Evolutionary conservation across 176 grass and related monocot genomes (phyloP).

Genomic region (Avena atlantica): DNA sequence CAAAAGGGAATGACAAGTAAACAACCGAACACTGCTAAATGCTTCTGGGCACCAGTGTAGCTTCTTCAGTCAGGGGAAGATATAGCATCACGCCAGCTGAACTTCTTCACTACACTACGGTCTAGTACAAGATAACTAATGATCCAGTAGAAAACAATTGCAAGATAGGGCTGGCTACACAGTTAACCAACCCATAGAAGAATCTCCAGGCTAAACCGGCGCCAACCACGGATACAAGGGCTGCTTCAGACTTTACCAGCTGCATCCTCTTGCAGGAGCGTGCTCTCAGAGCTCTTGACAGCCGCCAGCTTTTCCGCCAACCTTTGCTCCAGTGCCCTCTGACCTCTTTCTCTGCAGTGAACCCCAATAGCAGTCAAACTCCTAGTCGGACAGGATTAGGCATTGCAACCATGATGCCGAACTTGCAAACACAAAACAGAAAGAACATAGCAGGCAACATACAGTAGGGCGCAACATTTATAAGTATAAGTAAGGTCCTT

Average conservation of each 20-base stretch:
- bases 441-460: not conserved
- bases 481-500: not conserved
- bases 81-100: not conserved
- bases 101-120: not conserved
- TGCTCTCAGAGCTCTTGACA: conserved; percentile 46
- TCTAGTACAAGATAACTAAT: not conserved
- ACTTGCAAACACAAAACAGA: not conserved
- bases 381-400: not conserved
- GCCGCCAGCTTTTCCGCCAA: conserved; percentile 81
- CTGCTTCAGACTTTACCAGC: conserved; percentile 70
- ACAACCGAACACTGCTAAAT: too few species aligned
- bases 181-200: not conserved
- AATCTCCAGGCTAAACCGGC: not conserved
- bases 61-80: not conserved
- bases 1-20: not conserved
- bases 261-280: conserved; percentile 36
- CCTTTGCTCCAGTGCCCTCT: conserved; percentile 91
- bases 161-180: not conserved
- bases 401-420: not conserved
- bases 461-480: not conserved
- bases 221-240: not conserved
- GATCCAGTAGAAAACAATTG: not conserved
- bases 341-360: conserved; percentile 80
- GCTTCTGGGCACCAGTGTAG: too few species aligned
- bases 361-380: not conserved